Percentiles rank a stretch among this genome's conserved stretches.
Evolutionary conservation across 169 alveolate genomes (phyloP).

Genomic region (Hammondia hammondi): DNA sequence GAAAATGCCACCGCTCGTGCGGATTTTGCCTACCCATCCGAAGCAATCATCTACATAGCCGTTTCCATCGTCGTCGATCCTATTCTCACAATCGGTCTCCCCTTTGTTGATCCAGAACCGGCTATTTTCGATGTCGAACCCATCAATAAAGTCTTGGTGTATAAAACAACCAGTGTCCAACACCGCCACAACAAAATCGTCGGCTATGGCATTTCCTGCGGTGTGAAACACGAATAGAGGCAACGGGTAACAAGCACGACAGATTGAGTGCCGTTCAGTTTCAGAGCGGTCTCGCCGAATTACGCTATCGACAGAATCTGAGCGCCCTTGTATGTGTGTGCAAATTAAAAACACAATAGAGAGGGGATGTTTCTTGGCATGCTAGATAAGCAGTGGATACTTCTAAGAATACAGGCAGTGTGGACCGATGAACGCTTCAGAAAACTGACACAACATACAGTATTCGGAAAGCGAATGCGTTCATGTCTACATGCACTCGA

Average conservation of each 20-base stretch:
- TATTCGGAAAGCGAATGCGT: too few relatives aligned
- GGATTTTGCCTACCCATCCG: conserved; percentile 77
- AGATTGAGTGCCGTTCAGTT: background rate
- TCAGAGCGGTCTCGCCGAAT: background rate
- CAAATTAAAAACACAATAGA: background rate
- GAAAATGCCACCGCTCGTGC: too few relatives aligned
- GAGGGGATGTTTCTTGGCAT: background rate
- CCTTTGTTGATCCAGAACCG: conserved; percentile 78
- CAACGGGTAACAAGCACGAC: background rate
- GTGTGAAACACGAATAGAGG: background rate
- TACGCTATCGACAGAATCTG: background rate
- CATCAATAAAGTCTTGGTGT: conserved; percentile 77
- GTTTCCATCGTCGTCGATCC: conserved; percentile 76
- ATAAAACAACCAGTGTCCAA: conserved; percentile 72
- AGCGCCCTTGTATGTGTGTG: background rate
- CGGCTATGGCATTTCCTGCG: conserved; percentile 30
- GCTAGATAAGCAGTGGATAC: too few relatives aligned
- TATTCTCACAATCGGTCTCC: conserved; percentile 71
- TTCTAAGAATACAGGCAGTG: too few relatives aligned
- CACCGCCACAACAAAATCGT: conserved; percentile 65
- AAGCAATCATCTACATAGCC: conserved; percentile 82
- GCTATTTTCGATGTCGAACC: conserved; percentile 68
- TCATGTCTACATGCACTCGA: too few relatives aligned
- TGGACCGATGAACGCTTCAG: too few relatives aligned
- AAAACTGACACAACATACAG: too few relatives aligned